phyloP scores from a whole-genome alignment of 192 early-diverging fungal genomes.

The Coemansia sp. region DNA sequence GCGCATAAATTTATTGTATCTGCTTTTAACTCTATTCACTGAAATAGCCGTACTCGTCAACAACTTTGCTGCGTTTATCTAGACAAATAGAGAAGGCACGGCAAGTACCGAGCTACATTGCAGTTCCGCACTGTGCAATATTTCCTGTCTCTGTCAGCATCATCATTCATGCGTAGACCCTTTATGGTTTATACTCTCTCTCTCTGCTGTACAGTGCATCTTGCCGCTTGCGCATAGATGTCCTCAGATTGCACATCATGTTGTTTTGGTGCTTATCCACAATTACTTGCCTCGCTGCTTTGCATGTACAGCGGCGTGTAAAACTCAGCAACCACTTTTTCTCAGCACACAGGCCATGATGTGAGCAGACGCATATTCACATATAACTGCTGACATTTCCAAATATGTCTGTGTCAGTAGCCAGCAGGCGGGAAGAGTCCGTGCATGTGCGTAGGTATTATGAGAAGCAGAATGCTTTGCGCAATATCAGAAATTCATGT shows the following conservation, averaged over 20 bases:
- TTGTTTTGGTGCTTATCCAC: neutral
- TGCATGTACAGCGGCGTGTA: neutral
- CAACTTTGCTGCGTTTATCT: neutral
- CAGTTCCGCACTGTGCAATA: slow-evolving; percentile 6
- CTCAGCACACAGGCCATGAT: neutral
- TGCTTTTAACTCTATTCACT: slow-evolving; percentile 12
- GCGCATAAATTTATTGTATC: slow-evolving; percentile 35
- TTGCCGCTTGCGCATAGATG: neutral
- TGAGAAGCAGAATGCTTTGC: neutral
- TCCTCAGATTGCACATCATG: neutral
- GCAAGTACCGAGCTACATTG: neutral
- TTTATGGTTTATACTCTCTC: neutral
- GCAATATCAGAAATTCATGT: neutral
- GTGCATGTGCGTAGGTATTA: slow-evolving; percentile 4
- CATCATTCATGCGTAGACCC: neutral
- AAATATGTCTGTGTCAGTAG: slow-evolving; percentile 12
- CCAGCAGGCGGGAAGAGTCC: slow-evolving; percentile 7
- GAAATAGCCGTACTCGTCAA: neutral
- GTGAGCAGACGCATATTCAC: slow-evolving; percentile 5
- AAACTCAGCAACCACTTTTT: neutral
- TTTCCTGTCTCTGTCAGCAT: neutral
- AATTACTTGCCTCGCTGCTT: neutral
- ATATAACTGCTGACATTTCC: slow-evolving; percentile 10
- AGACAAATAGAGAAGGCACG: neutral
- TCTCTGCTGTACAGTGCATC: neutral